Conservation (phyloP, 2,329 filamentous ascomycete genomes). For the Aspergillus fructus region DNA sequence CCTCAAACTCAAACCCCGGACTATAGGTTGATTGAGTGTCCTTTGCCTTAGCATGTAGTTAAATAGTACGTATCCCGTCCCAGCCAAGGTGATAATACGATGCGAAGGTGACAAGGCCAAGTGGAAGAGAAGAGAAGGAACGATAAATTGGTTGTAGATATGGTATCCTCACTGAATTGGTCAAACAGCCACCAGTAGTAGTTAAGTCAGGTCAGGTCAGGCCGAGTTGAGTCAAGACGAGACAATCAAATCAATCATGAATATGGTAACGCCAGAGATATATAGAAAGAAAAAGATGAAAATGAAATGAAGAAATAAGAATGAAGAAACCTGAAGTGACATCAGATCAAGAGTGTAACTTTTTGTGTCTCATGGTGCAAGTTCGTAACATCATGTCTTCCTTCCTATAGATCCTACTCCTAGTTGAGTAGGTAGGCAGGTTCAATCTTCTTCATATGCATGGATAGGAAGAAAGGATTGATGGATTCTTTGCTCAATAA, state of each 20-base stretch:
- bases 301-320: background rate
- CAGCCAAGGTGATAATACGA: too few species aligned
- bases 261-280: background rate
- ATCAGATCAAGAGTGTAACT: background rate
- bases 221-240: background rate
- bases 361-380: slow-evolving; percentile 6
- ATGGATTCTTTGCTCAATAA: background rate
- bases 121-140: background rate
- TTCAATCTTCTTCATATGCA: background rate
- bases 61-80: too few species aligned
- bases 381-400: slow-evolving; percentile 9
- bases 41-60: too few species aligned
- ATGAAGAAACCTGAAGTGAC: background rate
- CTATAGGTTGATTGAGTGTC: too few species aligned
- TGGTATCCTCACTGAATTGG: background rate
- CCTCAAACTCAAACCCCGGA: too few species aligned
- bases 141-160: background rate
- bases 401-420: background rate
- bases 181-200: background rate
- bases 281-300: background rate
- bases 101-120: too few species aligned
- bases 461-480: background rate
- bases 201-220: background rate
- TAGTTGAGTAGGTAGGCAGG: background rate
- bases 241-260: background rate